Evolutionary conservation across 2,329 filamentous ascomycete species (phyloP).

Genomic region (Akanthomyces dipterigenus): DNA sequence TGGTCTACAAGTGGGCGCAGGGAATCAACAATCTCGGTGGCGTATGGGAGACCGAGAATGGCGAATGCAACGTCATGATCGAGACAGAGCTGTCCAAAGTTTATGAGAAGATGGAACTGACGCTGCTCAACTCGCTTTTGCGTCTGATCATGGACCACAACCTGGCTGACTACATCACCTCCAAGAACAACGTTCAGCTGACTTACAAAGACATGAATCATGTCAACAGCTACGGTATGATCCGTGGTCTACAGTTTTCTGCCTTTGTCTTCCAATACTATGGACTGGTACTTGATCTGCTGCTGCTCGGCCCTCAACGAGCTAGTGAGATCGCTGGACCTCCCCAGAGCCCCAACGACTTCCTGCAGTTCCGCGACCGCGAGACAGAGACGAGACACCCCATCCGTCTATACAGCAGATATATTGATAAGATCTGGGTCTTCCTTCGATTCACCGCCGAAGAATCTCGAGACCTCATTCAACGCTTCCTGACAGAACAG

Average conservation of each 20-base stretch:
- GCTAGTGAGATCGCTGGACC: slow-evolving; percentile 97
- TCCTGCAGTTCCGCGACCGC: slow-evolving; percentile 90
- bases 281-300: slow-evolving; percentile 85
- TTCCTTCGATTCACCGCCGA: slow-evolving; percentile 92
- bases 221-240: slow-evolving; percentile 97
- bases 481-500: slow-evolving; percentile 95
- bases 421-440: slow-evolving; percentile 98
- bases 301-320: slow-evolving; percentile 86
- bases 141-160: slow-evolving; percentile 99
- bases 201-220: slow-evolving; percentile 99
- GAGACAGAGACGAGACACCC: slow-evolving; percentile 90
- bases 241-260: slow-evolving; percentile 94
- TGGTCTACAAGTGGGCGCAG: slow-evolving; percentile 98
- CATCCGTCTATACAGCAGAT: slow-evolving; percentile 94
- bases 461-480: slow-evolving; percentile 90
- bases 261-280: slow-evolving; percentile 99
- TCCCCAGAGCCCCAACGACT: slow-evolving; percentile 90
- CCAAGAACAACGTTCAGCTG: slow-evolving; percentile 98
- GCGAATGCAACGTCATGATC: slow-evolving; percentile 97
- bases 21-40: slow-evolving; percentile 97
- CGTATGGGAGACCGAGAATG: slow-evolving; percentile 89
- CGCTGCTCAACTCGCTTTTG: slow-evolving; percentile 84
- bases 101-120: slow-evolving; percentile 98
- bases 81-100: slow-evolving; percentile 98
- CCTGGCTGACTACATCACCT: slow-evolving; percentile 95